A percentile compares a stretch with the other conserved stretches of the same genome.
Conservation (phyloP, 2,329 filamentous ascomycete genomes). For the Colletotrichum truncatum region DNA sequence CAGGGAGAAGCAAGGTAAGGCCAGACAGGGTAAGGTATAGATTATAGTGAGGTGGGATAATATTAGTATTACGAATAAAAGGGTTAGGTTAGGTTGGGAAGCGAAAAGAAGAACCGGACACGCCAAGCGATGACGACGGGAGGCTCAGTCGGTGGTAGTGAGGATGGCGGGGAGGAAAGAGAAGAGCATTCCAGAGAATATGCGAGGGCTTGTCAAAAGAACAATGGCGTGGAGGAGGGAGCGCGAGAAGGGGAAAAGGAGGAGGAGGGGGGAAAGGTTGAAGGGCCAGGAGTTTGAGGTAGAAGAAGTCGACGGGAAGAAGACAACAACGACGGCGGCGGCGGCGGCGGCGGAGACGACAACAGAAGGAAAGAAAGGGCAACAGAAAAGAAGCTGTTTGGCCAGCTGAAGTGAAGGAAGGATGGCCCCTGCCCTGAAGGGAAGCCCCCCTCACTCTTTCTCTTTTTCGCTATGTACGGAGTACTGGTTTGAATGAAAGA, state of each 20-base stretch:
- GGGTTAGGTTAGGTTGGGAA: slow-evolving; percentile 14
- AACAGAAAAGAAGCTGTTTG: background rate
- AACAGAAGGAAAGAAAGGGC: background rate
- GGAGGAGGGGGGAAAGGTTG: background rate
- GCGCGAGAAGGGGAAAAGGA: background rate
- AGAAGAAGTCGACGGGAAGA: background rate
- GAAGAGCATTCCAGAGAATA: slow-evolving; percentile 22
- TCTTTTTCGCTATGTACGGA: no score
- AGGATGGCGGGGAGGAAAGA: slow-evolving; percentile 10
- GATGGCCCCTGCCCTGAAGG: background rate
- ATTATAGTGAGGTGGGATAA: slow-evolving; percentile 28
- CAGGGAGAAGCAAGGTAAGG: slow-evolving; percentile 14
- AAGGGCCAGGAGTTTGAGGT: background rate
- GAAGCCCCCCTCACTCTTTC: no score
- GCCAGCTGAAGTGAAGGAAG: background rate
- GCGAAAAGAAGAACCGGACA: slow-evolving; percentile 19
- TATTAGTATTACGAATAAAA: slow-evolving; percentile 30
- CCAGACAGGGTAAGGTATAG: slow-evolving; percentile 26
- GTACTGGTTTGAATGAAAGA: slow-evolving; percentile 12
- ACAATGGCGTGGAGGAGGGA: background rate
- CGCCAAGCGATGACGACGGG: slow-evolving; percentile 17
- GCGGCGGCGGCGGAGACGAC: background rate
- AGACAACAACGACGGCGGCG: background rate
- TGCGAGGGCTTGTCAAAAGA: background rate
- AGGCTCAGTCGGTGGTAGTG: background rate